A percentile compares a stretch with the other conserved stretches of the same genome.
Conservation (phyloP, 2,329 filamentous ascomycete genomes). For the Pseudocercospora musae region DNA sequence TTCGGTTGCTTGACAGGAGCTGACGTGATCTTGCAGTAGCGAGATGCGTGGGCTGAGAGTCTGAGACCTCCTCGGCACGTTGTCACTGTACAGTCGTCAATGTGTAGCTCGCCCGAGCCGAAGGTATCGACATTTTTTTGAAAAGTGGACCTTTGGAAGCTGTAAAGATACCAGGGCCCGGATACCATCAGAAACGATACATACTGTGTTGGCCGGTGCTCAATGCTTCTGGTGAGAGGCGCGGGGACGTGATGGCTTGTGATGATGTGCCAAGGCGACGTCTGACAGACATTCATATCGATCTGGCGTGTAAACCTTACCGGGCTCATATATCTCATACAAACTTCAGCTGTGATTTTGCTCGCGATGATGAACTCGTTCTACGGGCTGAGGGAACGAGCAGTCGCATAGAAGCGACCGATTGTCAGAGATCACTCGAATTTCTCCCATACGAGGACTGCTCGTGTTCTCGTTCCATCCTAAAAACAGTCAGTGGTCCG, state of each 20-base stretch:
- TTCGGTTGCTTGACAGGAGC: background rate
- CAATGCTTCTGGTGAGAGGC: too few species aligned
- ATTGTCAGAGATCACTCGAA: constrained; percentile 17
- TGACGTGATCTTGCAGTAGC: background rate
- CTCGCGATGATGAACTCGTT: background rate
- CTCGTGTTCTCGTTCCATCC: constrained; percentile 24
- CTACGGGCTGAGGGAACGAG: background rate
- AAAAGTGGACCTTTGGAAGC: background rate
- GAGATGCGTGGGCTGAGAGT: background rate
- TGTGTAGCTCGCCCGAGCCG: background rate
- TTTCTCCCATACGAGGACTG: constrained; percentile 30
- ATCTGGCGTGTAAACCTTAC: background rate
- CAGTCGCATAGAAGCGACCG: background rate
- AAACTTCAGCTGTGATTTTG: background rate
- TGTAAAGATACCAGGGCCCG: background rate
- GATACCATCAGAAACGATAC: background rate
- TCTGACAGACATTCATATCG: background rate
- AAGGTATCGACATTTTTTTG: background rate
- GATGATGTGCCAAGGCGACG: background rate
- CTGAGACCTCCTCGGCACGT: background rate
- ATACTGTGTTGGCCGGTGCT: too few species aligned
- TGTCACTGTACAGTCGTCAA: background rate
- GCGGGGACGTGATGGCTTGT: too few species aligned
- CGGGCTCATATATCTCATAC: background rate
- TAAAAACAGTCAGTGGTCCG: background rate